Evolutionary conservation across 1,284 basidiomycete genomes (phyloP).

Genomic region (Coniferiporia sulphurascens): DNA sequence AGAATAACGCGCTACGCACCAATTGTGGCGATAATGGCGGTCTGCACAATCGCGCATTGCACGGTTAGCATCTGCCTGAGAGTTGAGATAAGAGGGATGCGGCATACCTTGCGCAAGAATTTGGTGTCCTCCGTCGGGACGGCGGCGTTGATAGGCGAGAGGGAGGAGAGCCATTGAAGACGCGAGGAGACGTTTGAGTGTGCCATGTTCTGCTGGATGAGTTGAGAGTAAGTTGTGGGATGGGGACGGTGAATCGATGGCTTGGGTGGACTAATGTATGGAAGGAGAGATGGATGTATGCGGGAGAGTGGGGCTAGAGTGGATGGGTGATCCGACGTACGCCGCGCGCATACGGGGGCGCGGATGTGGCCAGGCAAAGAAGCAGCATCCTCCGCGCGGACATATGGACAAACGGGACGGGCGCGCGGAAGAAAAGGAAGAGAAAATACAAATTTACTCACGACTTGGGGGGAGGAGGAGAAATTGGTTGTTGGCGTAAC

Average conservation of each 20-base stretch:
- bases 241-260: not conserved
- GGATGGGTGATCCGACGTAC: not conserved
- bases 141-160: conserved; percentile 68
- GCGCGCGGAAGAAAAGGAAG: too few species aligned
- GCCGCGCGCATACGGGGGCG: not conserved
- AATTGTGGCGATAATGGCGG: conserved; percentile 95
- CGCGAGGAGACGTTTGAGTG: conserved; percentile 63
- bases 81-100: conserved; percentile 23
- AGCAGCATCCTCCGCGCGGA: too few species aligned
- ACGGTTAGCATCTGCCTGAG: conserved; percentile 8
- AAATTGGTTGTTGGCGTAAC: not conserved
- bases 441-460: too few species aligned
- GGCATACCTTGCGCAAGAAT: conserved; percentile 78
- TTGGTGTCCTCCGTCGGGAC: conserved; percentile 74
- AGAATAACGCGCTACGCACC: conserved; percentile 43
- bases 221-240: not conserved
- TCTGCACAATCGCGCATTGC: conserved; percentile 44
- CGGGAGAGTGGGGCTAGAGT: conserved; percentile 12
- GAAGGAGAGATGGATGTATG: not conserved
- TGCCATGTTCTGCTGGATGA: conserved; percentile 23
- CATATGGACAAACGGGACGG: too few species aligned
- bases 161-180: conserved; percentile 85
- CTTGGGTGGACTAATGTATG: not conserved
- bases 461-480: not conserved
- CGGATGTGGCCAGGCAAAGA: not conserved